Percentiles rank a stretch among this genome's conserved stretches.
These are phyloP conservation scores for Amphibolis antarctica DNA, from an alignment of 106 monocot genomes.

Conservation along the genomic window DNA sequence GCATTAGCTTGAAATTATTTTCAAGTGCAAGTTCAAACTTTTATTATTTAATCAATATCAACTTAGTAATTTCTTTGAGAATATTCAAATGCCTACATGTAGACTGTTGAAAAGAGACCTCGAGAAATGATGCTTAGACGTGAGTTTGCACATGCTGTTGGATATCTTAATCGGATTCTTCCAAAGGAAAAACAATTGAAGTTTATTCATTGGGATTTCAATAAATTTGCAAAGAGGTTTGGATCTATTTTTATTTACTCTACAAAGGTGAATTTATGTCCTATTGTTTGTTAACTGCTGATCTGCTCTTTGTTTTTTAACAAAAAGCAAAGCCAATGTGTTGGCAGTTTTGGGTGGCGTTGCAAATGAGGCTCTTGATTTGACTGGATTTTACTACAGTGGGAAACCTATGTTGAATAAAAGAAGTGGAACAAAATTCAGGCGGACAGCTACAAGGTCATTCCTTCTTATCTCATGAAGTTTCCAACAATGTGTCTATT, in stretches of 20 bases:
- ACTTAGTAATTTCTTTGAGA: background rate
- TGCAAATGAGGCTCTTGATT: slow-evolving; percentile 87
- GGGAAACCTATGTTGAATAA: slow-evolving; percentile 51
- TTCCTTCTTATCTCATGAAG: slow-evolving; percentile 7
- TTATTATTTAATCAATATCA: too few relatives aligned
- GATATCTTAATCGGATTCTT: slow-evolving; percentile 88
- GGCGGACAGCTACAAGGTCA: slow-evolving; percentile 43
- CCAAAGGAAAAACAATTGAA: slow-evolving; percentile 73
- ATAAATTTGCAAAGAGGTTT: slow-evolving; percentile 98
- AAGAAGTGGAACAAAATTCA: slow-evolving; percentile 31
- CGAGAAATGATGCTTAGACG: slow-evolving; percentile 99
- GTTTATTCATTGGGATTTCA: slow-evolving; percentile 99
- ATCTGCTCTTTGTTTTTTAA: slow-evolving; percentile 5
- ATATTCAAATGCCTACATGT: background rate
- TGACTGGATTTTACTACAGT: slow-evolving; percentile 95
- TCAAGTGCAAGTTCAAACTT: too few relatives aligned
- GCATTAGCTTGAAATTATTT: too few relatives aligned
- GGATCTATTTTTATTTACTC: background rate
- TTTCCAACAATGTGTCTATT: background rate
- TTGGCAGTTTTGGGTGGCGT: slow-evolving; percentile 86
- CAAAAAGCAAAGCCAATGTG: slow-evolving; percentile 85
- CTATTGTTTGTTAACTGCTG: slow-evolving; percentile 9
- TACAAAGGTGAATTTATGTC: background rate
- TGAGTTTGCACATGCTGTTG: slow-evolving; percentile 87
- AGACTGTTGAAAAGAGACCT: slow-evolving; percentile 98